Base-by-base conservation (phyloP, 768 basidiomycete genomes). In the Guyanaporus albipodus region DNA sequence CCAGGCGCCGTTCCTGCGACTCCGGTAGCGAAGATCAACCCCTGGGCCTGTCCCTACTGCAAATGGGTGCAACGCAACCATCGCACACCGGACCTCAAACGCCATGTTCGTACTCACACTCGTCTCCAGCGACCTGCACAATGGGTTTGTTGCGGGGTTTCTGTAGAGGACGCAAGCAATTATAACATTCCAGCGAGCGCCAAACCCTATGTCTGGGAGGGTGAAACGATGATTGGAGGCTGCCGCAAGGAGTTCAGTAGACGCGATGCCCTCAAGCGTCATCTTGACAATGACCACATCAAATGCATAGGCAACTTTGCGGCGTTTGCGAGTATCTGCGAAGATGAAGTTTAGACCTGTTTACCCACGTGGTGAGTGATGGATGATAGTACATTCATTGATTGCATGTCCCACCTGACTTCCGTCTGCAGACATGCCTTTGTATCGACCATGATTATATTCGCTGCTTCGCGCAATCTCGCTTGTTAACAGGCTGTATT, bases 71-170 rank as follows among this genome's bases (percentile, higher is more conserved):
- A 77, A 54, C 59, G 52, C 29, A 79, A 77, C 63, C 66, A 67
- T 32, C 77, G 82, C 21, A 58, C 74, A 24, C 79, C 80, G 9
- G 82, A 84, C 55, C 76, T 78, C 58, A 74, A 73, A 59, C 75
- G 82, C 19, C 82, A 84, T 58, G 58, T 83, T 34, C 69, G 63
- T 35, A 80, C 80, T 2, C 82, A 82, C 39, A 69, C 68, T 26
- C 70, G 67, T 40, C 59, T 59, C 37, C 49, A 56, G 35, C 62
- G 67, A 8, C 67, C 67, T 22, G 63, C 67, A 6, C 67, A 62
- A 33, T 71, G 69, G 67, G 59, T 71, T 10, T 70, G 70, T 46
- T 69, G 66, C n/a, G 69, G 69, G 10, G 50, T 70, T 6, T 58
- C 62, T 24, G 8, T 61, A 6, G 48, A 57, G 37, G 59, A 65